Base-by-base conservation (phyloP, 345 rosid genomes). In the Gossypium ekmanianum region DNA sequence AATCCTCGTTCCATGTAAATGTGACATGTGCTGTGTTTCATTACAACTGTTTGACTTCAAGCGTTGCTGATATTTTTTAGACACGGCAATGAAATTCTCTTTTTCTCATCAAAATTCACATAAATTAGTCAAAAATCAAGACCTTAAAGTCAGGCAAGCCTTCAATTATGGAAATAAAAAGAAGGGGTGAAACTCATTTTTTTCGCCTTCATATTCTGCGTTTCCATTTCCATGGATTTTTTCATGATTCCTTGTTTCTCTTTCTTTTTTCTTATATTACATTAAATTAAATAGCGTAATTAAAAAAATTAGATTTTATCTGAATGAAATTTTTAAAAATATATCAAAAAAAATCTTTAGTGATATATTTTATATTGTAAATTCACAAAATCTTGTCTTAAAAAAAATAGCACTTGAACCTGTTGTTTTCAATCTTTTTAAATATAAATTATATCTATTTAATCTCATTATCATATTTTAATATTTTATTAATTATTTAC, bases 131-230 rank as follows among this genome's bases (percentile, higher is more conserved):
- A 45, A 44, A 44, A 20, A 11, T 20, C 7, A 27, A 67, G 27
- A 67, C 71, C 34, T 44, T 67, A 44, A 67, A 67, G 71, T 67
- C 71, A 22, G 45, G 34, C 12, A 64, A 43, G 24, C 48, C 13
- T 65, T 18, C 51, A 22, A 3, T 18, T 12, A 5, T 11, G 44
- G 55, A 11, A 14, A 1, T 3, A 41, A 62, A 34, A 62, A 11
- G n/a, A 6, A 6, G 1, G 20, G 29, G 10, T 55, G 26, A 55
- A 18, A 54, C 14, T 20, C 51, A 0, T 4, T 34, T 8, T 1
- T 12, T 26, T 59, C 5, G 3, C 22, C n/a, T 34, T 34, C 7
- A 34, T 34, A 59, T 12, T 59, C 65, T 27, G 14, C 12, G 4
- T 22, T 22, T 2, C 41, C 41, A 5, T 34, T 34, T 34, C 7